Percentiles rank a stretch among this genome's conserved stretches.
phyloP scores from a whole-genome alignment of 192 early-diverging fungal species.

The Hyaloraphidium curvatum region DNA sequence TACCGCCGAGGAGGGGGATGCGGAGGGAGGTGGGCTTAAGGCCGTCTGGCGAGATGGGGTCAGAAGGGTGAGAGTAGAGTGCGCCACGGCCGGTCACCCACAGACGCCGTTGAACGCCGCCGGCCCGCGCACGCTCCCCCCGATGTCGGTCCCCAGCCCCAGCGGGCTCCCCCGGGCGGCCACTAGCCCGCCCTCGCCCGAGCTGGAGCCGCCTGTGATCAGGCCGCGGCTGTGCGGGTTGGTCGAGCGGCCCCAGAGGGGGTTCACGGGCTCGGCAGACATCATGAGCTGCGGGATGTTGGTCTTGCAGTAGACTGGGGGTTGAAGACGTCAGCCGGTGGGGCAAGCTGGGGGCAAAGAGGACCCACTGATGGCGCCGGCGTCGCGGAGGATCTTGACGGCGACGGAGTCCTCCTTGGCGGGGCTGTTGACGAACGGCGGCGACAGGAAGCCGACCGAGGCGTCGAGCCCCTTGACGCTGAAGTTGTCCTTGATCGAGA shows the following conservation, averaged over 20 bases:
- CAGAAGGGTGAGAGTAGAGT: no score
- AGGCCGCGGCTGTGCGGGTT: slow-evolving; percentile 1
- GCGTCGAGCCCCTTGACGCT: neutral
- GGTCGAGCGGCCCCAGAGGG: neutral
- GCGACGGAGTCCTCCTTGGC: neutral
- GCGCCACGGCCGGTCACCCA: neutral
- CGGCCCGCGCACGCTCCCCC: neutral
- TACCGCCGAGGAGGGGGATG: neutral
- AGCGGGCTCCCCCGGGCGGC: neutral
- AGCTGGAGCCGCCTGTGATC: neutral
- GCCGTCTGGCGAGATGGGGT: no score
- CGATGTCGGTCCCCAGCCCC: slow-evolving; percentile 4
- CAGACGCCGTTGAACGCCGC: slow-evolving; percentile 1
- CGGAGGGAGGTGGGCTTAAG: neutral
- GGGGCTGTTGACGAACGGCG: neutral
- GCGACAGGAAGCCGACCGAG: neutral
- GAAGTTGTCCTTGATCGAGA: neutral
- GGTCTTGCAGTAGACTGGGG: neutral
- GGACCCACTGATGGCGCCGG: neutral
- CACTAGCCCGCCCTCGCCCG: slow-evolving; percentile 2
- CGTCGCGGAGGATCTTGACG: neutral
- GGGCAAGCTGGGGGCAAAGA: no score
- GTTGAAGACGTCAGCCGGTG: neutral
- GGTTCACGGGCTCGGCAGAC: neutral
- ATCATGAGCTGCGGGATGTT: neutral